Conservation (phyloP, 2,329 filamentous ascomycete genomes). For the Colletotrichum coccodes region DNA sequence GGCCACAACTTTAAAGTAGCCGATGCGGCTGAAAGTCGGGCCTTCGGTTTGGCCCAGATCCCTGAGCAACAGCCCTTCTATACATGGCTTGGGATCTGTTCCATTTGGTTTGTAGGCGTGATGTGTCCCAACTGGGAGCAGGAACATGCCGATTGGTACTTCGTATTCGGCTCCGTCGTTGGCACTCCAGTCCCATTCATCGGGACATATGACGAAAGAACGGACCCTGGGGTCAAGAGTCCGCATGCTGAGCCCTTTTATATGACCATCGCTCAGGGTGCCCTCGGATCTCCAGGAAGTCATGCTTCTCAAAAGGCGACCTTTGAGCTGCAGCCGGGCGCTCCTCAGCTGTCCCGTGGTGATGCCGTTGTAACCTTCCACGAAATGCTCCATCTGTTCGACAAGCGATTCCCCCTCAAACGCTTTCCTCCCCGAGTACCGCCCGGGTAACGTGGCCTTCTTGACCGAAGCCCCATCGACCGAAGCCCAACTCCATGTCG, state of each 20-base stretch:
- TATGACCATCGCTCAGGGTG: background rate
- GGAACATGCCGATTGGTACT: background rate
- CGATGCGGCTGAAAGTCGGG: background rate
- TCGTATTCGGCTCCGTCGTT: background rate
- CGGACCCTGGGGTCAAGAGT: background rate
- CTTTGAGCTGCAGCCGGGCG: background rate
- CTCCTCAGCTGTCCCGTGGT: background rate
- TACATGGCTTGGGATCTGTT: background rate
- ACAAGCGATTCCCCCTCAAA: background rate
- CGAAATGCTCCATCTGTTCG: background rate
- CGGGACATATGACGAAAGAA: background rate
- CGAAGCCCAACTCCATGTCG: background rate
- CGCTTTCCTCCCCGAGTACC: background rate
- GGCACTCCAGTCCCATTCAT: background rate
- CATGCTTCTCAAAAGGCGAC: background rate
- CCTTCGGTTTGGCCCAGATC: background rate
- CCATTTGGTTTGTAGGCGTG: background rate
- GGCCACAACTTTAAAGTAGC: background rate
- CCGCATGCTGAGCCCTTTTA: background rate
- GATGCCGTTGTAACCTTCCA: background rate
- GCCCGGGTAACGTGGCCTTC: background rate
- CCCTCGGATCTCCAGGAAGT: background rate
- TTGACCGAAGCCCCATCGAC: background rate
- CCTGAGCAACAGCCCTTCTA: background rate
- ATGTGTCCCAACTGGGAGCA: background rate